Evolutionary conservation across 306 rosid genomes (phyloP), one percentile per base, ranked within the genome.

Genomic region (Abrus pulchellus): DNA sequence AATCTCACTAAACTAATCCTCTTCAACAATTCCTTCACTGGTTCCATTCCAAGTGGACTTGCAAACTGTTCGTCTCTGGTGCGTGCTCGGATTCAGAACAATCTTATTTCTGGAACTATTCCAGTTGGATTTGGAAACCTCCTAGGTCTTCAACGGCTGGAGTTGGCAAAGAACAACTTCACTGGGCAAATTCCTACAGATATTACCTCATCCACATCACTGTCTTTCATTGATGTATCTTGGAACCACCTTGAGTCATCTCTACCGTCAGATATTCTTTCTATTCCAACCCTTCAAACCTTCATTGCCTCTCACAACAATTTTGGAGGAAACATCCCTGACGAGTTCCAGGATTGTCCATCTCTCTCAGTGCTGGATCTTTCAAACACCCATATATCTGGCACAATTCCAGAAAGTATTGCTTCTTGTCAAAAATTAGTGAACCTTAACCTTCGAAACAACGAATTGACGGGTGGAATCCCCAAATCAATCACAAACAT

Each of bases 1-100:
- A 90, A 93, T 86, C 97, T 96, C 78, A 90, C 94, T 5, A 94
- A 93, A 82, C 91, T 96, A 78, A 91, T 96, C n/a, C 88, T 96
- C 54, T 93, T 96, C 80, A 96, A 88, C 80, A 96, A 96, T 66
- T 91, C 94, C 3, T 89, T 96, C 72, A 87, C 90, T 6, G 92
- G 99, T 72, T 32, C 87, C 65, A 90, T 96, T 71, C 99, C 99
- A 11, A 43, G 62, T 30, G 89, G 91, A 80, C 90, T 96, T 41
- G 83, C 97, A 3, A 87, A 67, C 36, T 96, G 99, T 77, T 74
- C 52, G 48, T 88, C 98, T 1, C 70, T 93, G 60, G 91, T 91
- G 0, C 94, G 99, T 5, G 94, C 92, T 47, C 86, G 98, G 64
- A 86, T 96, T 69, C 97, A 94, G 57, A 85, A 87, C 80, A 96